These are phyloP conservation scores for Candida pseudofarinosa DNA, from an alignment of 805 yeast species.

Conservation along the genomic window DNA sequence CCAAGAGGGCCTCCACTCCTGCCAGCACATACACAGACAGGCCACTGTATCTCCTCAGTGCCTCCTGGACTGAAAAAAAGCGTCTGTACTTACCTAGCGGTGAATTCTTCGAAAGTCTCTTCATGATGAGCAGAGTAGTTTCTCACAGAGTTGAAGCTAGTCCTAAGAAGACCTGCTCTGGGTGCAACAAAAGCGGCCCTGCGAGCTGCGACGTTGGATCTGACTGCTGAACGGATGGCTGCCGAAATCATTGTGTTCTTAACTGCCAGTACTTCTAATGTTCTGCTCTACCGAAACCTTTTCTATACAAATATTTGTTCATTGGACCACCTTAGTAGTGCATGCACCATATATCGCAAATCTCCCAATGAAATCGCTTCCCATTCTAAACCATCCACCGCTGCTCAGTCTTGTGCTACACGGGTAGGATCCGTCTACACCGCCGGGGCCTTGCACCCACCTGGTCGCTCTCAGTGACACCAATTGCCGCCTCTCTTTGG, in stretches of 20 bases:
- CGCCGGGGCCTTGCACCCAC: not conserved
- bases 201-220: conserved; percentile 30
- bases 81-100: conserved; percentile 65
- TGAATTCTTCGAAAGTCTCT: conserved; percentile 93
- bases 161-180: conserved; percentile 16
- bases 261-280: not conserved
- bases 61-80: no score
- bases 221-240: conserved; percentile 40
- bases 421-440: not conserved
- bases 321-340: not conserved
- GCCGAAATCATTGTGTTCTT: conserved; percentile 30
- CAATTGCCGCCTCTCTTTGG: no score
- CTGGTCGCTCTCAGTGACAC: not conserved
- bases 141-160: conserved; percentile 43
- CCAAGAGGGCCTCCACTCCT: no score
- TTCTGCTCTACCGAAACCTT: not conserved
- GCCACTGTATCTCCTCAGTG: no score
- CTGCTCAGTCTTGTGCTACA: not conserved
- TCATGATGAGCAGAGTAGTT: conserved; percentile 82
- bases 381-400: not conserved
- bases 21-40: no score
- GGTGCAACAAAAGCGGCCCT: conserved; percentile 24
- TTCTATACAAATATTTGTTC: conserved; percentile 1
- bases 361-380: not conserved
- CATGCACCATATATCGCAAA: not conserved